phyloP scores from a whole-genome alignment of 163 green algal species.

The Scenedesmus sp. region DNA sequence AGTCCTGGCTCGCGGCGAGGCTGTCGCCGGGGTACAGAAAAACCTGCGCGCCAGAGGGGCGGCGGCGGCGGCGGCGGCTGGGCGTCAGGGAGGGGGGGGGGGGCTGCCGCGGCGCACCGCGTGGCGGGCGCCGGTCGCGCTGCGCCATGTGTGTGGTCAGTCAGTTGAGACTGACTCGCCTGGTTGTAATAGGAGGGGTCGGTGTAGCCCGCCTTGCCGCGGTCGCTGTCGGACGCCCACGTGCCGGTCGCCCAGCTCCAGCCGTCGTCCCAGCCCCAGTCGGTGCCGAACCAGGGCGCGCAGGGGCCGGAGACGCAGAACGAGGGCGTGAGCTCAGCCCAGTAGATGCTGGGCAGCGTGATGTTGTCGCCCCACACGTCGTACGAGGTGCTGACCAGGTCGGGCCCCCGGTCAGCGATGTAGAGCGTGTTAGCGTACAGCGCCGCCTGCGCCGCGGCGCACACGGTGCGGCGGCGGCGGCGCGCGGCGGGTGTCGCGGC shows the following conservation, averaged over 20 bases:
- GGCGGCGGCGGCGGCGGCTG: too few species aligned
- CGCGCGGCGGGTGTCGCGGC: too few species aligned
- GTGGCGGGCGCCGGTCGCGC: too few species aligned
- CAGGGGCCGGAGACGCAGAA: slow-evolving; percentile 35
- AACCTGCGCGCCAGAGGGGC: too few species aligned
- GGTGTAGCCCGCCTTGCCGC: slow-evolving; percentile 10
- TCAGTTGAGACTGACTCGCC: too few species aligned
- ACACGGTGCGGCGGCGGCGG: too few species aligned
- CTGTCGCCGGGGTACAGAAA: slow-evolving; percentile 27
- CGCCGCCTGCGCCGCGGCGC: slow-evolving; percentile 20
- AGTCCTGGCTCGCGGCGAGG: neutral
- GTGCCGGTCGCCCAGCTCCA: slow-evolving; percentile 31
- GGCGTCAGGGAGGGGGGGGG: too few species aligned
- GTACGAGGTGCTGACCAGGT: neutral
- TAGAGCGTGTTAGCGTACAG: slow-evolving; percentile 42
- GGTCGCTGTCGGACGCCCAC: slow-evolving; percentile 11
- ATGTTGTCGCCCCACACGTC: neutral
- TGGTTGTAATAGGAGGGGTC: slow-evolving; percentile 42
- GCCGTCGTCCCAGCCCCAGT: slow-evolving; percentile 40
- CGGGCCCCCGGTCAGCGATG: slow-evolving; percentile 26
- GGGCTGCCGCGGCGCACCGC: too few species aligned
- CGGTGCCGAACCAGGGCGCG: slow-evolving; percentile 22
- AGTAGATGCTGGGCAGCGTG: slow-evolving; percentile 34
- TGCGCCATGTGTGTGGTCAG: too few species aligned
- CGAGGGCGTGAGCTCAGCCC: slow-evolving; percentile 11